Evolutionary conservation across 2,329 filamentous ascomycete species (phyloP).

Genomic region (Colletotrichum costaricense): DNA sequence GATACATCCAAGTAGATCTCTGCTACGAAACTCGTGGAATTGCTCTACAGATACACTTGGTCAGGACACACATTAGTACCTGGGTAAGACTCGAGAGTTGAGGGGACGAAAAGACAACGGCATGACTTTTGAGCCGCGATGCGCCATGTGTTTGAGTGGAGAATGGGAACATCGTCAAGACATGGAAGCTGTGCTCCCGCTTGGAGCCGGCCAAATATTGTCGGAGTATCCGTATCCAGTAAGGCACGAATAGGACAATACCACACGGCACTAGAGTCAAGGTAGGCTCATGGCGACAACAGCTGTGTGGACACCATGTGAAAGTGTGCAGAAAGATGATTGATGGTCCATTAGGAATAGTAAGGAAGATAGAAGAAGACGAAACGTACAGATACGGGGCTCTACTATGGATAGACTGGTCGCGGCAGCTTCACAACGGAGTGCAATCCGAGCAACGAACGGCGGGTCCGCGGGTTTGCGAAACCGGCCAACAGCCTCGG

Average conservation of each 20-base stretch:
- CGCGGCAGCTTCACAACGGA: background rate
- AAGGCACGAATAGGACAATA: background rate
- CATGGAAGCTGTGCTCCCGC: background rate
- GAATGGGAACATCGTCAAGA: background rate
- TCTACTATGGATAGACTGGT: background rate
- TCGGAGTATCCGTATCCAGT: slow-evolving; percentile 13
- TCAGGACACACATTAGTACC: background rate
- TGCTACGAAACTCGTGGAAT: background rate
- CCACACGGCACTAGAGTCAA: background rate
- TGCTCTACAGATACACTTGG: background rate
- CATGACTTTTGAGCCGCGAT: background rate
- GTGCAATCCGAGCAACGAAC: slow-evolving; percentile 5
- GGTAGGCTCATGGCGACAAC: background rate
- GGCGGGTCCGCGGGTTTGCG: slow-evolving; percentile 14
- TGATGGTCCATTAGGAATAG: background rate
- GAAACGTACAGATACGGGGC: background rate
- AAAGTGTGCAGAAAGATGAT: background rate
- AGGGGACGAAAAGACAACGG: background rate
- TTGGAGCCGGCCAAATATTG: background rate
- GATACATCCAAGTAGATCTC: background rate
- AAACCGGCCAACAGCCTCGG: background rate
- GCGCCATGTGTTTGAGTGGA: background rate
- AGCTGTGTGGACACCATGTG: background rate
- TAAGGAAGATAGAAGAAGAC: background rate
- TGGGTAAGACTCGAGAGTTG: background rate